Evolutionary conservation across 2,329 filamentous ascomycete species (phyloP).

Genomic region (Cercospora nicotianae): DNA sequence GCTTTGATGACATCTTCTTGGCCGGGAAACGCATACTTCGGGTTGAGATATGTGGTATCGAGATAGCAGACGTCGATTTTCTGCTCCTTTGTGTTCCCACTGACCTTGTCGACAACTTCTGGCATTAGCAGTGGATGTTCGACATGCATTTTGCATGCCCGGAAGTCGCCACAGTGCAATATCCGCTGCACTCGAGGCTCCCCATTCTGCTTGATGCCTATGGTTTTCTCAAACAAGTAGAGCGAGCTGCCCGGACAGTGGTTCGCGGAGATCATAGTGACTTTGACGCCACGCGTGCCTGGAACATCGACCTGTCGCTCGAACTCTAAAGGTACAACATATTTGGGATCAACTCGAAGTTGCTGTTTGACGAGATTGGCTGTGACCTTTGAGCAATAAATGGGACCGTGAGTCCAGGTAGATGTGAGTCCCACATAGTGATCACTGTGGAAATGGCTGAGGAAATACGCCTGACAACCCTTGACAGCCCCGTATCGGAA

Average conservation of each 20-base stretch:
- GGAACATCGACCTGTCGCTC: slow-evolving; percentile 77
- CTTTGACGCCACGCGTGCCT: slow-evolving; percentile 75
- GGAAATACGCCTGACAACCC: slow-evolving; percentile 90
- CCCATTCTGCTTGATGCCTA: slow-evolving; percentile 59
- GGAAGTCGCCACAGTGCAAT: slow-evolving; percentile 92
- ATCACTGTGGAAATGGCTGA: slow-evolving; percentile 97
- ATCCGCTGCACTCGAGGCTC: slow-evolving; percentile 68
- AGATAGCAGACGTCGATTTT: slow-evolving; percentile 94
- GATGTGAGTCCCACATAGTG: slow-evolving; percentile 91
- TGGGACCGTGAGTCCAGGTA: slow-evolving; percentile 88
- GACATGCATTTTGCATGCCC: slow-evolving; percentile 82
- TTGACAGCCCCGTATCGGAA: slow-evolving; percentile 93
- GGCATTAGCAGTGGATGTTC: slow-evolving; percentile 78
- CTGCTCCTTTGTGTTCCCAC: slow-evolving; percentile 73
- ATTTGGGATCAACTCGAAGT: slow-evolving; percentile 80
- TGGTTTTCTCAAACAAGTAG: slow-evolving; percentile 83
- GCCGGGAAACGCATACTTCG: slow-evolving; percentile 88
- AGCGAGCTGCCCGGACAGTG: slow-evolving; percentile 94
- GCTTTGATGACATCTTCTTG: slow-evolving; percentile 85
- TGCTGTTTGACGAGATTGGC: slow-evolving; percentile 86
- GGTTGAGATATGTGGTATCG: slow-evolving; percentile 95
- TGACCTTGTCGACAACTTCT: slow-evolving; percentile 67
- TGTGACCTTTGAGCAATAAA: slow-evolving; percentile 93
- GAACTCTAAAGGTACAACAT: slow-evolving; percentile 81
- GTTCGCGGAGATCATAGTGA: slow-evolving; percentile 95